These are phyloP conservation scores for Meripilus lineatus DNA, from an alignment of 1,284 basidiomycete genomes.

Conservation along the genomic window DNA sequence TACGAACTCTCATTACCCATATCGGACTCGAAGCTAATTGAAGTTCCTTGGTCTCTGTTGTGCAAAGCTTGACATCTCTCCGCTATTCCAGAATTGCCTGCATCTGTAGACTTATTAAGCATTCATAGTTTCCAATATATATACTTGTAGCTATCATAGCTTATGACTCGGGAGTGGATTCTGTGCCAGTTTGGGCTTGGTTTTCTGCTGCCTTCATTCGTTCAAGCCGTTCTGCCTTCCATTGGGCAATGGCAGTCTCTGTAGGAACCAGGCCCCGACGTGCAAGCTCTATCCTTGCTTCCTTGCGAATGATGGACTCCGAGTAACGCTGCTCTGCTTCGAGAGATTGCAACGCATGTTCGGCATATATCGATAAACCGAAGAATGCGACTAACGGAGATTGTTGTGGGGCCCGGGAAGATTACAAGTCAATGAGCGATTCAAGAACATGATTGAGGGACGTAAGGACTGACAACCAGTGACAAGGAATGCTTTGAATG, in stretches of 20 bases:
- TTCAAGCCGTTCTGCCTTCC: constrained; percentile 45
- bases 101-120: background rate
- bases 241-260: constrained; percentile 78
- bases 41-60: too few species aligned
- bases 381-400: constrained; percentile 46
- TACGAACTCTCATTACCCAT: too few species aligned
- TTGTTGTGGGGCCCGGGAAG: background rate
- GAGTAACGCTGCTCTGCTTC: constrained; percentile 60
- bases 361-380: constrained; percentile 73
- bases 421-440: background rate
- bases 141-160: background rate
- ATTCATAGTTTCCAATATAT: background rate
- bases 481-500: constrained; percentile 76
- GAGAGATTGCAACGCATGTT: constrained; percentile 68
- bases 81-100: background rate
- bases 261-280: constrained; percentile 73
- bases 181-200: background rate
- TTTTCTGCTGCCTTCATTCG: constrained; percentile 1
- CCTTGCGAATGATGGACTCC: constrained; percentile 65
- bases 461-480: constrained; percentile 41
- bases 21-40: too few species aligned
- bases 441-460: too few species aligned
- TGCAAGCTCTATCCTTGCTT: constrained; percentile 73
- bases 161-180: background rate
- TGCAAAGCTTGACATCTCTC: background rate